Percentiles rank a stretch among this genome's conserved stretches.
phyloP scores from a whole-genome alignment of 768 basidiomycete species.

The Suillus bovinus region DNA sequence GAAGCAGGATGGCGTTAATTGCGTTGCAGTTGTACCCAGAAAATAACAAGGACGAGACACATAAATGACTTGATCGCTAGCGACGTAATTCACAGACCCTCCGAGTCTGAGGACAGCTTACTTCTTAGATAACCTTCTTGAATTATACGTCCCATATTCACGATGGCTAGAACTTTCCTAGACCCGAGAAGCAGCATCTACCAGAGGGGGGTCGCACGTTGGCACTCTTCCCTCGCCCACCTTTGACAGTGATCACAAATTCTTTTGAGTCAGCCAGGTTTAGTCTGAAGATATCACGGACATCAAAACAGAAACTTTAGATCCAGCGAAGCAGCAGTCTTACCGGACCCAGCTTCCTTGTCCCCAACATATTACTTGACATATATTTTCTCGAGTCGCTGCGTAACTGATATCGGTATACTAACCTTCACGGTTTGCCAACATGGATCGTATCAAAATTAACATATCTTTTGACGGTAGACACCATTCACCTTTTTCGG shows the following conservation, averaged over 20 bases:
- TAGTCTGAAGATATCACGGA: not conserved
- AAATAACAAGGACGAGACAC: not conserved
- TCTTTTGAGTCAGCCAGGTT: not conserved
- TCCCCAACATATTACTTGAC: too few relatives aligned
- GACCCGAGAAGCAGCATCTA: not conserved
- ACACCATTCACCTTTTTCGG: too few relatives aligned
- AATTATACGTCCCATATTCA: not conserved
- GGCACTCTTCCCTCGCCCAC: not conserved
- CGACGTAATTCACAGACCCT: not conserved
- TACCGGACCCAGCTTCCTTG: not conserved
- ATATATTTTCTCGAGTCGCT: too few relatives aligned
- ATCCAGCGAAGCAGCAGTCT: not conserved
- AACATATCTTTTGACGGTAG: too few relatives aligned
- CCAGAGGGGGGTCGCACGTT: not conserved
- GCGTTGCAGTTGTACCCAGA: conserved; percentile 1
- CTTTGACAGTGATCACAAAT: not conserved
- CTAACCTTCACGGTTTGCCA: too few relatives aligned
- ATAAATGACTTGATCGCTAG: not conserved
- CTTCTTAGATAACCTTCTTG: not conserved
- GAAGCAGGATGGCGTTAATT: not conserved
- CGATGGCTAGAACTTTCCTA: not conserved
- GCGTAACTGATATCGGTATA: too few relatives aligned
- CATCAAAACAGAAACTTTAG: not conserved
- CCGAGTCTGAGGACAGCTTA: not conserved
- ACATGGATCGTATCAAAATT: too few relatives aligned